Conservation (phyloP, 768 basidiomycete species). For the Termitomyces sp. region DNA sequence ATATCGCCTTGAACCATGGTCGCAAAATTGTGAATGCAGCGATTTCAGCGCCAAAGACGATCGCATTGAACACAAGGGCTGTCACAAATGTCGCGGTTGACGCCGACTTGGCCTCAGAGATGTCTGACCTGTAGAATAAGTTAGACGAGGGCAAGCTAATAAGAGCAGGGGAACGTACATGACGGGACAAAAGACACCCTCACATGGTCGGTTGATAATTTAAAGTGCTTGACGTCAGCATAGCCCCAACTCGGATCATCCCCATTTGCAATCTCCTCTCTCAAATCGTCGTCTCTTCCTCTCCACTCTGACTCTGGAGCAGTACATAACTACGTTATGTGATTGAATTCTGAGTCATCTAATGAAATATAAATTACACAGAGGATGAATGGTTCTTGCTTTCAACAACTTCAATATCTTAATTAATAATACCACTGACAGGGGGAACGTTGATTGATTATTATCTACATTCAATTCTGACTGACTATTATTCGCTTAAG, state of each 20-base stretch:
- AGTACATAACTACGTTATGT: neutral
- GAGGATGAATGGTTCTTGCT: neutral
- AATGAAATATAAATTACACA: neutral
- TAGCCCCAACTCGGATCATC: neutral
- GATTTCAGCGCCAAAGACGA: constrained; percentile 68
- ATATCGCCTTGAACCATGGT: constrained; percentile 82
- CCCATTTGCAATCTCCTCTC: neutral
- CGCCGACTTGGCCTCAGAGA: constrained; percentile 43
- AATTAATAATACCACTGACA: neutral
- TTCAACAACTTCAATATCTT: too few species aligned
- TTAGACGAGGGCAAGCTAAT: neutral
- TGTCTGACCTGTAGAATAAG: constrained; percentile 28
- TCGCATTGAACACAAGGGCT: constrained; percentile 78
- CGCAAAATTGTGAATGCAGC: constrained; percentile 77
- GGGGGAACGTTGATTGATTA: neutral
- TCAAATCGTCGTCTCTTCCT: neutral
- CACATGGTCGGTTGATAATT: constrained; percentile 14
- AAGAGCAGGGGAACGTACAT: constrained; percentile 15
- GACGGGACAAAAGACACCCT: constrained; percentile 14
- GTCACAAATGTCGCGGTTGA: constrained; percentile 79
- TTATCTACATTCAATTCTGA: neutral
- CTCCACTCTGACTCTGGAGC: neutral
- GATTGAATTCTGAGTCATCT: neutral
- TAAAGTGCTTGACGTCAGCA: constrained; percentile 17
- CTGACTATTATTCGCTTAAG: neutral